Evolutionary conservation across 2,329 filamentous ascomycete genomes (phyloP).

Genomic region (Fusarium pseudograminearum): DNA sequence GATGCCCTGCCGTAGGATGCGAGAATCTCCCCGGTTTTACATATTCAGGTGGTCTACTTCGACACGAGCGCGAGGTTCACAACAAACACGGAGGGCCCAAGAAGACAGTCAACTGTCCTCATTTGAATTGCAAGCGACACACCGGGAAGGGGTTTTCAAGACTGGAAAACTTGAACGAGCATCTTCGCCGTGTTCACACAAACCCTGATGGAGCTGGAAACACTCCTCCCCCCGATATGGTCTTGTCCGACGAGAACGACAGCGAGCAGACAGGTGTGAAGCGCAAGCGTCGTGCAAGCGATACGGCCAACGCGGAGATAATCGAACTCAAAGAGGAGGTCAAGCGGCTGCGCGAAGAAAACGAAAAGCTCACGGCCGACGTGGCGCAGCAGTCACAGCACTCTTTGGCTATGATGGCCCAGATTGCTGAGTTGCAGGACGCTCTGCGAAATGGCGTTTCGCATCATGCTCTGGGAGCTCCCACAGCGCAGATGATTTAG

Average conservation of each 20-base stretch:
- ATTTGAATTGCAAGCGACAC: conserved; percentile 88
- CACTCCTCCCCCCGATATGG: conserved; percentile 52
- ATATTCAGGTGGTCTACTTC: conserved; percentile 88
- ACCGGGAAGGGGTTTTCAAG: conserved; percentile 90
- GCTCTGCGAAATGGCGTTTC: conserved; percentile 54
- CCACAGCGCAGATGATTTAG: conserved; percentile 58
- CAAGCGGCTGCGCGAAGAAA: conserved; percentile 74
- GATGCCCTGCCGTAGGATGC: conserved; percentile 84
- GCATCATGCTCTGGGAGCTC: conserved; percentile 51
- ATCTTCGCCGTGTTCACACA: conserved; percentile 89
- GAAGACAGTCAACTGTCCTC: conserved; percentile 87
- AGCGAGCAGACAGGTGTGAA: conserved; percentile 60
- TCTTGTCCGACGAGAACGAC: conserved; percentile 61
- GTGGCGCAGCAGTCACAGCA: conserved; percentile 63
- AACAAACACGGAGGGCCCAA: conserved; percentile 89
- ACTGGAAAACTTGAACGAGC: conserved; percentile 94
- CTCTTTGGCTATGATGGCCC: conserved; percentile 61
- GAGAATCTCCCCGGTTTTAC: conserved; percentile 95
- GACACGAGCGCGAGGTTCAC: conserved; percentile 95
- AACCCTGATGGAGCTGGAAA: conserved; percentile 56
- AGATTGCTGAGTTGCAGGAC: conserved; percentile 61
- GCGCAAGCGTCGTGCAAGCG: conserved; percentile 59
- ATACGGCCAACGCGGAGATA: conserved; percentile 58
- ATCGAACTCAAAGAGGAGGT: conserved; percentile 72
- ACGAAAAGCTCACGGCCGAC: conserved; percentile 67